A percentile compares a stretch with the other conserved stretches of the same genome.
Evolutionary conservation across 1,284 basidiomycete species (phyloP).

Genomic region (Apiotrichum veenhuisii): DNA sequence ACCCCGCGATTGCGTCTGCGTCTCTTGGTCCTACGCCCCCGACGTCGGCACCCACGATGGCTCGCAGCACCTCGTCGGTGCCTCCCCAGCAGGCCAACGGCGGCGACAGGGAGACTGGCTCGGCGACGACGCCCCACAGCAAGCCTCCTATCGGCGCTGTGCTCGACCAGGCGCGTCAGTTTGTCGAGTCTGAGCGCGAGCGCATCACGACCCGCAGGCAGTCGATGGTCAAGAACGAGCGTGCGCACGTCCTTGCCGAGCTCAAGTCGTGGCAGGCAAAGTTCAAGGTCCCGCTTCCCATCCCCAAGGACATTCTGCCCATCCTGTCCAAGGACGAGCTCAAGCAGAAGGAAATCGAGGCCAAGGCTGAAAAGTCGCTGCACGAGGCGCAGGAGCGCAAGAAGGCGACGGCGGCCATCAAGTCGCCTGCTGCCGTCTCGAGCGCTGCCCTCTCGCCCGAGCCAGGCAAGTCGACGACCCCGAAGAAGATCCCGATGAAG

Average conservation of each 20-base stretch:
- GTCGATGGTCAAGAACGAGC: conserved; percentile 79
- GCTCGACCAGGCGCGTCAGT: conserved; percentile 66
- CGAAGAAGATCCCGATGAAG: conserved; percentile 51
- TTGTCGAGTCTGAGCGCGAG: conserved; percentile 83
- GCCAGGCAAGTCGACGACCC: conserved; percentile 10
- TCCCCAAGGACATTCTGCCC: conserved; percentile 88
- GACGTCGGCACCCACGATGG: conserved; percentile 7
- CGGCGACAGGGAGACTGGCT: background rate
- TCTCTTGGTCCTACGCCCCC: conserved; percentile 15
- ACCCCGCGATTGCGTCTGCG: conserved; percentile 21
- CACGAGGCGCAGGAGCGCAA: conserved; percentile 61
- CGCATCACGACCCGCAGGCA: conserved; percentile 85
- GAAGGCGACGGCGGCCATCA: conserved; percentile 15
- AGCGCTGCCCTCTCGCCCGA: conserved; percentile 26
- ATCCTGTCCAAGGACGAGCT: conserved; percentile 86
- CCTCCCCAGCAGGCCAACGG: conserved; percentile 20
- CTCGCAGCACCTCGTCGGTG: conserved; percentile 20
- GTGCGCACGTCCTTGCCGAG: conserved; percentile 62
- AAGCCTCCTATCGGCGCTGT: conserved; percentile 29
- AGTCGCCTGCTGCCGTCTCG: conserved; percentile 20
- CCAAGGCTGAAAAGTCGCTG: conserved; percentile 64
- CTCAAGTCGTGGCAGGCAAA: conserved; percentile 84
- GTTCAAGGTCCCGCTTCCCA: conserved; percentile 94
- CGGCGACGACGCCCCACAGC: conserved; percentile 5
- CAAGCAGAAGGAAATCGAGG: conserved; percentile 75